Evolutionary conservation across 371 early-diverging fungal species (phyloP).

Genomic region (Mucor sp.): DNA sequence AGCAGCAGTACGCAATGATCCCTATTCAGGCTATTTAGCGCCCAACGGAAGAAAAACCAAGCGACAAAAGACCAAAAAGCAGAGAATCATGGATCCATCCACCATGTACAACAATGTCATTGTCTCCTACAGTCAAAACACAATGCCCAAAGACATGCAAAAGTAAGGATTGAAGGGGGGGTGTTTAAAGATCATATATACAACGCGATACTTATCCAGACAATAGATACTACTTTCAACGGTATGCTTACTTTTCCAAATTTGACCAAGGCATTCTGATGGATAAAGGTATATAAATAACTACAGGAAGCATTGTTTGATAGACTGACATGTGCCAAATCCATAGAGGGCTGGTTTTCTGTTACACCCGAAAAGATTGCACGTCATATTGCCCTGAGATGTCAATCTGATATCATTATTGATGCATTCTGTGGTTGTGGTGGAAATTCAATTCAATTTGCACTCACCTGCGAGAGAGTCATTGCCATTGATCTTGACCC

Average conservation of each 20-base stretch:
- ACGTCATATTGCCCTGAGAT: conserved; percentile 78
- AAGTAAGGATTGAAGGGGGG: conserved; percentile 21
- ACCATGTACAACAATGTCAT: conserved; percentile 25
- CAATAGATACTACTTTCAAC: conserved; percentile 83
- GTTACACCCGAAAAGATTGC: conserved; percentile 95
- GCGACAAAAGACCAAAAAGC: conserved; percentile 6
- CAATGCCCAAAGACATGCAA: conserved; percentile 29
- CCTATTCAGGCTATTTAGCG: conserved; percentile 14
- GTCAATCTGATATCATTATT: conserved; percentile 70
- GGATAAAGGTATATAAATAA: conserved; percentile 65
- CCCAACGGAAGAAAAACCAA: conserved; percentile 4
- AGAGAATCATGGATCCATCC: background rate
- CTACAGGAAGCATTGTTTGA: background rate
- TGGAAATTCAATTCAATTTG: conserved; percentile 96
- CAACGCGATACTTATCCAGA: background rate
- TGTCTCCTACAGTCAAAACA: conserved; percentile 31
- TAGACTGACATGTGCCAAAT: background rate
- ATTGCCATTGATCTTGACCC: conserved; percentile 94
- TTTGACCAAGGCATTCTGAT: conserved; percentile 87
- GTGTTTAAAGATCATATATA: background rate
- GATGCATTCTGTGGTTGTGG: conserved; percentile 97
- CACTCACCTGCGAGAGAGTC: conserved; percentile 81
- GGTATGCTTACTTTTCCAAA: conserved; percentile 78
- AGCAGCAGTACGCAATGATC: conserved; percentile 1
- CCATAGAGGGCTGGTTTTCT: conserved; percentile 92